Evolutionary conservation across 805 yeast genomes (phyloP), one percentile per base, ranked within the genome.

Genomic region (Sugiyamaella lignohabitans): DNA sequence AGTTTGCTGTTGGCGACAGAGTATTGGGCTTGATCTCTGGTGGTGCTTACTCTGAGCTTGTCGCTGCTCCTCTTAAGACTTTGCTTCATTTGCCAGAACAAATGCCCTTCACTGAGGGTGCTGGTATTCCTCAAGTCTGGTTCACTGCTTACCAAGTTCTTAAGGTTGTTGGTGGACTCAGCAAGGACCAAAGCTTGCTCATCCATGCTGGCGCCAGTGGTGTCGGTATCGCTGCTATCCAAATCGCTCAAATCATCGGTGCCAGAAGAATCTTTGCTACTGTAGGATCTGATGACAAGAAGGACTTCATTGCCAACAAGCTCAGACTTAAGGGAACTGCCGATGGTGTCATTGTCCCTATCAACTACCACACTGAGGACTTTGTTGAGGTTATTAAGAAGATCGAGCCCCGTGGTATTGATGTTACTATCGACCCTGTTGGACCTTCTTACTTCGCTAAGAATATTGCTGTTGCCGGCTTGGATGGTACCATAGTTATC

Each of bases 21-120:
- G 72, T 68, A 18, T 61, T 62, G 47, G 72, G 72, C 1, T 53
- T 65, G 18, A 61, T 54, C 1, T 48, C 52, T 3, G 69, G 70
- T 8, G 72, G 72, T 4, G 65, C 71, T 3, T 65, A 64, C 45
- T 68, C 70, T 5, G 65, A 66, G 52, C 60, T 54, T 38, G 60
- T 66, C 14, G 59, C 53, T 2, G 62, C 66, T 38, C 52, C 59
- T 18, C 36, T 55, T 3, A 43, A 45, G 20, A 56, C 59, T 8
- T 47, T 67, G 34, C 41, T 55, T 17, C 51, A 49, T 5, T 43
- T 56, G 11, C 68, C 68, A 4, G 41, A 38, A 1, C 51, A 49
- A 3, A 18, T 67, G 38, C 37, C 56, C 6, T 46, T 54, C 42
- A 49, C 48, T 1, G 53, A 52, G 10, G 67, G 67, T 1, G 67